These are phyloP conservation scores for Lasiodiplodia theobromae DNA, from an alignment of 2,329 filamentous ascomycete genomes.

Conservation along the genomic window DNA sequence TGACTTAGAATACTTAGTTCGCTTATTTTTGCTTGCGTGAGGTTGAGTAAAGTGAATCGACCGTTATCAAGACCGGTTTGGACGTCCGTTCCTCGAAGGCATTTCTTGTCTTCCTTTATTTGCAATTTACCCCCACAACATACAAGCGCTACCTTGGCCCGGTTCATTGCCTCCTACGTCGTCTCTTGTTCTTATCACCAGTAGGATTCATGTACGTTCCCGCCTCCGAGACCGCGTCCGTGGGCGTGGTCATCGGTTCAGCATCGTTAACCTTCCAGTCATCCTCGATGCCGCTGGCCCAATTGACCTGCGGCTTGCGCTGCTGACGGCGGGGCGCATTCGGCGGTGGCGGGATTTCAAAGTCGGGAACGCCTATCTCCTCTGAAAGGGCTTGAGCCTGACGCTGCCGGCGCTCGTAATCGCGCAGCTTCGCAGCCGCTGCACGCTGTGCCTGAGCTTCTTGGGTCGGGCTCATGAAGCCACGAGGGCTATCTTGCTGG, in stretches of 20 bases:
- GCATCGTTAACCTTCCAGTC: neutral
- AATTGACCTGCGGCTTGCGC: slow-evolving; percentile 1
- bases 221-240: slow-evolving; percentile 7
- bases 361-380: slow-evolving; percentile 14
- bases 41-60: no score
- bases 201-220: slow-evolving; percentile 21
- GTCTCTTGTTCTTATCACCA: slow-evolving; percentile 20
- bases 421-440: slow-evolving; percentile 7
- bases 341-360: neutral
- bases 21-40: no score
- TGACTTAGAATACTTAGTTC: no score
- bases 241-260: neutral
- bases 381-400: slow-evolving; percentile 6
- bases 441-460: slow-evolving; percentile 17
- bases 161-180: slow-evolving; percentile 15
- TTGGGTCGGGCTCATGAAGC: slow-evolving; percentile 17
- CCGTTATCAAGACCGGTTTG: no score
- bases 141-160: neutral
- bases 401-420: neutral
- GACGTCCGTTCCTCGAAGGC: no score
- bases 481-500: slow-evolving; percentile 1
- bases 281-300: neutral
- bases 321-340: slow-evolving; percentile 2
- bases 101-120: no score
- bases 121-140: no score